Percentiles rank a stretch among this genome's conserved stretches.
Conservation (phyloP, 306 rosid species). For the Nissolia schottii region DNA sequence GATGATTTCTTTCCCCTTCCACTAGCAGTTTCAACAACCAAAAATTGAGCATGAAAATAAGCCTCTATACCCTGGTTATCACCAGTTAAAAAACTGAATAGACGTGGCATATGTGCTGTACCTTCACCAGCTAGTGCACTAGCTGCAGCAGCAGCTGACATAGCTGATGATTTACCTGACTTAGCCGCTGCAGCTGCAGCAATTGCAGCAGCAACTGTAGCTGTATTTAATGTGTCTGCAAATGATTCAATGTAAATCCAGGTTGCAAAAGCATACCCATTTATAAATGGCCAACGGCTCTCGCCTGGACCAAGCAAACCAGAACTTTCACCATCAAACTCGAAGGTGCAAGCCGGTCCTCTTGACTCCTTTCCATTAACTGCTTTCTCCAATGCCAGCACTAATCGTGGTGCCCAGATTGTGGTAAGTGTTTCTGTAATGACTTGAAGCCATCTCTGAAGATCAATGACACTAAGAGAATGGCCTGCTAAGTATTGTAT, state of each 20-base stretch:
- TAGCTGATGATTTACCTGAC: conserved; percentile 97
- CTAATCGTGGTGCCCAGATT: conserved; percentile 70
- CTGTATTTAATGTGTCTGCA: conserved; percentile 97
- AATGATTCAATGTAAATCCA: conserved; percentile 99
- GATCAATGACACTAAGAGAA: conserved; percentile 70
- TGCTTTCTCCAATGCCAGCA: conserved; percentile 89
- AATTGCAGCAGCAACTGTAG: conserved; percentile 99
- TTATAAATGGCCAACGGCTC: conserved; percentile 95
- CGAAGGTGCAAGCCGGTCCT: conserved; percentile 93
- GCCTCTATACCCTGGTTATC: conserved; percentile 99
- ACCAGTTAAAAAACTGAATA: conserved; percentile 89
- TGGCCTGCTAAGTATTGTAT: conserved; percentile 91
- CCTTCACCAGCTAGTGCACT: conserved; percentile 99
- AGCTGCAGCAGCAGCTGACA: conserved; percentile 99
- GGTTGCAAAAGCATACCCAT: conserved; percentile 97
- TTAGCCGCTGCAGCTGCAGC: conserved; percentile 98
- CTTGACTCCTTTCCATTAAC: conserved; percentile 87
- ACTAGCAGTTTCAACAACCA: conserved; percentile 93
- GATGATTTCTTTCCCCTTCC: conserved; percentile 97
- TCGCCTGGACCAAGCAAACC: conserved; percentile 99
- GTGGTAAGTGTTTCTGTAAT: conserved; percentile 71
- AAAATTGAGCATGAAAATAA: conserved; percentile 96
- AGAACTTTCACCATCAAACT: conserved; percentile 99
- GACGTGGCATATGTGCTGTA: conserved; percentile 96
- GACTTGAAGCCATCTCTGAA: conserved; percentile 79